phyloP scores from a whole-genome alignment of 2,329 filamentous ascomycete species.

The Exophiala dermatitidis region DNA sequence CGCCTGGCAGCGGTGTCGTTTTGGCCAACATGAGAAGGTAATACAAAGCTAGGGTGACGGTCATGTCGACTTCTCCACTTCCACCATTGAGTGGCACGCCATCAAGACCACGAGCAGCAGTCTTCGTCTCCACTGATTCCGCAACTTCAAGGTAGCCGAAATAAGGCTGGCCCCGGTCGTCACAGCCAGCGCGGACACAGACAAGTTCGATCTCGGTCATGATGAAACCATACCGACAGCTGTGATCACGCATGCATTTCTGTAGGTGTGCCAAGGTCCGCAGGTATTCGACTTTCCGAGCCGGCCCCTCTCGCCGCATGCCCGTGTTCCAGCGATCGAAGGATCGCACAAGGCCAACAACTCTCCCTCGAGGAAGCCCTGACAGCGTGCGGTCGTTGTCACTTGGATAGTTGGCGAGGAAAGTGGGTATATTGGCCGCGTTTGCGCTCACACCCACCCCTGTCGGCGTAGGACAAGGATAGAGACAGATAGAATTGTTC shows the following conservation, averaged over 20 bases:
- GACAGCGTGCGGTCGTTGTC: slow-evolving; percentile 44
- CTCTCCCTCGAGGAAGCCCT: slow-evolving; percentile 51
- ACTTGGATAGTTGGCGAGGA: slow-evolving; percentile 48
- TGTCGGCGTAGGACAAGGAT: slow-evolving; percentile 32
- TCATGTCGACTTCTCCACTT: slow-evolving; percentile 39
- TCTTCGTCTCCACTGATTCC: slow-evolving; percentile 49
- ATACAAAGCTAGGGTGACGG: slow-evolving; percentile 54
- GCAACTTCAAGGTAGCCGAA: slow-evolving; percentile 83
- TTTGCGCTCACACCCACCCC: slow-evolving; percentile 33
- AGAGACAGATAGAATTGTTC: slow-evolving; percentile 49
- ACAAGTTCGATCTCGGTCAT: slow-evolving; percentile 93
- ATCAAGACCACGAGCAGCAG: slow-evolving; percentile 27
- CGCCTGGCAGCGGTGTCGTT: slow-evolving; percentile 51
- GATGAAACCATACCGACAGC: slow-evolving; percentile 90
- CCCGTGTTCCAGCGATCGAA: slow-evolving; percentile 94
- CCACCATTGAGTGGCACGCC: slow-evolving; percentile 3
- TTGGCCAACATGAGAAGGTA: slow-evolving; percentile 61
- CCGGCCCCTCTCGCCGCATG: slow-evolving; percentile 78
- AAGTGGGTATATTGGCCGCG: slow-evolving; percentile 43
- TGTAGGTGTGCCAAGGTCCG: slow-evolving; percentile 79
- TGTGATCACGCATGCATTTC: slow-evolving; percentile 86
- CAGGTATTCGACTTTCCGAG: slow-evolving; percentile 83
- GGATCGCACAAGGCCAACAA: slow-evolving; percentile 80
- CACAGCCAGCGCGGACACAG: slow-evolving; percentile 69
- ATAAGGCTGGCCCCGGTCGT: slow-evolving; percentile 60